Evolutionary conservation across 257 asterid species (phyloP).

Genomic region (Solanum peruvianum): DNA sequence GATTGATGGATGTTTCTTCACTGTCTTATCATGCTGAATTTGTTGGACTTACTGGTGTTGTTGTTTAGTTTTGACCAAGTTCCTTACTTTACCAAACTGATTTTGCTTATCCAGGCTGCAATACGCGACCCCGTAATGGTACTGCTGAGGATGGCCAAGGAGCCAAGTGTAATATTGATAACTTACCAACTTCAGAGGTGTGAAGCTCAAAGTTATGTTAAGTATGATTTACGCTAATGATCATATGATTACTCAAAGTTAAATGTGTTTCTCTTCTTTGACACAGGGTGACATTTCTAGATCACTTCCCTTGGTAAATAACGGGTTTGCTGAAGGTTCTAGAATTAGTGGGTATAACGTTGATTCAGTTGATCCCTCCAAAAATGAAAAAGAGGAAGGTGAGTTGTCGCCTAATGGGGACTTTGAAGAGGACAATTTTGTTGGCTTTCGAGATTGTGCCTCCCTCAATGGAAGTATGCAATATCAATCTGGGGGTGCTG

Average conservation of each 20-base stretch:
- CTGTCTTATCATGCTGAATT: not conserved
- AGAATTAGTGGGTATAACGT: slow-evolving; percentile 26
- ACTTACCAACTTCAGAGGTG: slow-evolving; percentile 48
- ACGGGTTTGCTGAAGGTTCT: slow-evolving; percentile 42
- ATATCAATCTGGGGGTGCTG: slow-evolving; percentile 33
- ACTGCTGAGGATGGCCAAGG: slow-evolving; percentile 29
- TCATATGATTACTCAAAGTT: not conserved
- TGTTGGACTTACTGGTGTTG: not conserved
- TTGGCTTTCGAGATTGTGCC: slow-evolving; percentile 30
- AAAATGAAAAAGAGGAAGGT: slow-evolving; percentile 19
- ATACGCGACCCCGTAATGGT: slow-evolving; percentile 33
- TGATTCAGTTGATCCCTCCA: slow-evolving; percentile 38
- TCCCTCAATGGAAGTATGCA: slow-evolving; percentile 35
- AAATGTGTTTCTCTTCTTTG: not conserved
- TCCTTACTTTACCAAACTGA: not conserved
- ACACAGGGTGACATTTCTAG: slow-evolving; percentile 33
- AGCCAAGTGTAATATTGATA: slow-evolving; percentile 34
- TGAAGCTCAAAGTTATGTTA: not conserved
- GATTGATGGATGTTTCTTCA: not conserved
- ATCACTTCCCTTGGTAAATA: slow-evolving; percentile 29
- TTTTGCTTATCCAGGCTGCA: slow-evolving; percentile 35
- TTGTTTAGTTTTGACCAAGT: not conserved
- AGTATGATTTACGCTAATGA: not conserved
- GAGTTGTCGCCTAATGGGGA: slow-evolving; percentile 18
- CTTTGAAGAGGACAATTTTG: slow-evolving; percentile 20